Evolutionary conservation across 1,139 yeast species (phyloP), one percentile per base, ranked within the genome.

Genomic region (Scheffersomyces lignicola): DNA sequence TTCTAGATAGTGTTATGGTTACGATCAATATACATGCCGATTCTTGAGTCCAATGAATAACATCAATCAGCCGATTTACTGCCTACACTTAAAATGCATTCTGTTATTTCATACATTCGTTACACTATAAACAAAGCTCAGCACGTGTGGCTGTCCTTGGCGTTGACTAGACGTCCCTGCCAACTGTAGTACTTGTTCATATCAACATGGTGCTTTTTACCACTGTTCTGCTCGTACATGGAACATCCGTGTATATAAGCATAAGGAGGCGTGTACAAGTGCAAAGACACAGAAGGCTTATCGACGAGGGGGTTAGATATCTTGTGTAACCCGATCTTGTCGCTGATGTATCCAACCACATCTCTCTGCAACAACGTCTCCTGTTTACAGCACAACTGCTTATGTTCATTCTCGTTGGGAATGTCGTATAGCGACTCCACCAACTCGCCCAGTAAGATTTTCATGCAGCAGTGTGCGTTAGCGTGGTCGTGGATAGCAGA

Each of bases 401-500:
- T 41, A 14, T 58, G 61, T 36, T 58, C 64, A 4, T 38, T 30
- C 5, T 42, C 33, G 7, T 43, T 44, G 1, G 87, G 86, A 46
- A 73, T 58, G 25, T 74, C 77, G 49, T 78, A 83, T 22, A 80
- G 61, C 6, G 76, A 70, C 57, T 83, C 92, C 17, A 62, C 61
- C 32, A 84, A 63, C 24, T 65, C 57, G 3, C 92, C 92, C 46
- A 76, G 67, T 39, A 83, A 62, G 28, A 83, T 65, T 59, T 83
- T 83, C 76, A 78, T 76, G 43, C 77, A 73, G 48, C 82, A 78
- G 54, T 84, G 90, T 12, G 90, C 89, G 40, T 78, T 72, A 21
- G 90, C 87, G 48, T 83, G 92, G 57, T 82, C 89, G 52, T 84
- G 92, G 42, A 83, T 79, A 32, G 80, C 73, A 27, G 86, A 78